Evolutionary conservation across 345 rosid species (phyloP).

Genomic region (Camelina laxa): DNA sequence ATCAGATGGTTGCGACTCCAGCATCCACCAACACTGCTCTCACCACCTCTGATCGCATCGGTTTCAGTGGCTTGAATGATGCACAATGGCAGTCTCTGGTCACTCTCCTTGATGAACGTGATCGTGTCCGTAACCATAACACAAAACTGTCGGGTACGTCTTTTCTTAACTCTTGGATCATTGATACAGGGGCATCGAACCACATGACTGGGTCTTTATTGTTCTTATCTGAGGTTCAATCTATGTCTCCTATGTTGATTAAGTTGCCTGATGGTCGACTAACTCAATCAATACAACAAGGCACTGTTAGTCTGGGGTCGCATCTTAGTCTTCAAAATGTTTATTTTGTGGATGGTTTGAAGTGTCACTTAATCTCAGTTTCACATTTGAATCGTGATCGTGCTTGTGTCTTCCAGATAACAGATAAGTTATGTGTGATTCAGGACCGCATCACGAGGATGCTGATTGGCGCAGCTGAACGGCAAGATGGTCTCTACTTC

Average conservation of each 20-base stretch:
- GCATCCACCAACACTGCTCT: too few species aligned
- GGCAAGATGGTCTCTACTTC: rapidly evolving
- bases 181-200: neutral
- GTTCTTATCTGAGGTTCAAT: rapidly evolving
- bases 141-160: neutral
- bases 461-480: neutral
- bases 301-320: neutral
- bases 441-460: neutral
- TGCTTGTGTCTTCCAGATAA: neutral
- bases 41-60: neutral
- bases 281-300: neutral
- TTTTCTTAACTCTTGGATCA: neutral
- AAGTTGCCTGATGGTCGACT: neutral
- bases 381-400: neutral
- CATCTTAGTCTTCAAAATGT: neutral
- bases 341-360: neutral
- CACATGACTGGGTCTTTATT: neutral
- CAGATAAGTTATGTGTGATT: neutral
- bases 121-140: neutral
- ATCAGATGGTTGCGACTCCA: rapidly evolving
- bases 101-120: neutral
- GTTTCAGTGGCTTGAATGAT: neutral
- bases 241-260: neutral
- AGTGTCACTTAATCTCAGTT: too few species aligned
- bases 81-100: neutral